Evolutionary conservation across 768 basidiomycete genomes (phyloP).

Genomic region (Boletellus emodensis): DNA sequence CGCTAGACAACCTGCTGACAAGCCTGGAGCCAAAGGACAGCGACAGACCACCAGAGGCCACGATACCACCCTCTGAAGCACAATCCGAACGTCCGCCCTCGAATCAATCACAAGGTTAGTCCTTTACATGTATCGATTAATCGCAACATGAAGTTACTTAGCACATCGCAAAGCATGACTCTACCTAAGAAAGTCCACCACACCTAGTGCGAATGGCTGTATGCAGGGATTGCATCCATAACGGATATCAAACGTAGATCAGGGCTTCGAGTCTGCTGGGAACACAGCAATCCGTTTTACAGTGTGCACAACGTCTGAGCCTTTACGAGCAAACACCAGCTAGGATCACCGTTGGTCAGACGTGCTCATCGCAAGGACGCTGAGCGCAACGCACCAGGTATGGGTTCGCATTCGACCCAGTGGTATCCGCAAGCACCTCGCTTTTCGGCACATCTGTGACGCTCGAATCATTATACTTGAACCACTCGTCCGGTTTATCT

Average conservation of each 20-base stretch:
- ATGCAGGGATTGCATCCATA: slow-evolving; percentile 16
- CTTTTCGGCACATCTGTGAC: slow-evolving; percentile 73
- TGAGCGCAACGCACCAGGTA: slow-evolving; percentile 60
- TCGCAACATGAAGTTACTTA: background rate
- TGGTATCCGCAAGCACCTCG: slow-evolving; percentile 86
- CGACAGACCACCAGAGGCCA: background rate
- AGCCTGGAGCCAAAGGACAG: slow-evolving; percentile 34
- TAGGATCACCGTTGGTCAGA: slow-evolving; percentile 27
- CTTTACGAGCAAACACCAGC: slow-evolving; percentile 84
- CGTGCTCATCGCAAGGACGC: slow-evolving; percentile 1
- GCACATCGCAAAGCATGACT: slow-evolving; percentile 13
- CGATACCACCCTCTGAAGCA: background rate
- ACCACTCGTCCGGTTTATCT: slow-evolving; percentile 77
- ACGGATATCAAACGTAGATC: slow-evolving; percentile 28
- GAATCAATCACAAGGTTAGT: slow-evolving; percentile 16
- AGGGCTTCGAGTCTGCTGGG: slow-evolving; percentile 27
- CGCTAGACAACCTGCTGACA: slow-evolving; percentile 52
- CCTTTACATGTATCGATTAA: background rate
- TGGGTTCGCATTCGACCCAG: slow-evolving; percentile 86
- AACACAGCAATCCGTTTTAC: slow-evolving; percentile 56
- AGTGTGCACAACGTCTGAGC: slow-evolving; percentile 73
- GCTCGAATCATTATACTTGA: slow-evolving; percentile 94
- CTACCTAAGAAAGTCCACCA: slow-evolving; percentile 8
- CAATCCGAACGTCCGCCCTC: background rate
- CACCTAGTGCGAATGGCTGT: slow-evolving; percentile 6